Percentiles rank a stretch among this genome's conserved stretches.
phyloP scores from a whole-genome alignment of 2,329 filamentous ascomycete genomes.

The Diaporthe sp. region DNA sequence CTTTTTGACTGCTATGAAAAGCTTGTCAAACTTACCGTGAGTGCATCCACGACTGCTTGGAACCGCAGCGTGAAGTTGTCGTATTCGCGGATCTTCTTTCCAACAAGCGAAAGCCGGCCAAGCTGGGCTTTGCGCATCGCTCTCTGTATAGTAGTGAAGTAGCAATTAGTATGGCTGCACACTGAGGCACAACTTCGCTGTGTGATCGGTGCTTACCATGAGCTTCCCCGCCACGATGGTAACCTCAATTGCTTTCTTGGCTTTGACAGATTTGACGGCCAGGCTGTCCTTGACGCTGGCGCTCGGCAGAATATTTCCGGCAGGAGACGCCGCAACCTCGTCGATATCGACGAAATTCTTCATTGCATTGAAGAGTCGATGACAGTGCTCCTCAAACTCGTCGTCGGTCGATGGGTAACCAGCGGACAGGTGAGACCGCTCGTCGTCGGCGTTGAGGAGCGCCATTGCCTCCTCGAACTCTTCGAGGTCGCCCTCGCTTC shows the following conservation, averaged over 20 bases:
- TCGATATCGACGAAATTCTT: background rate
- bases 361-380: background rate
- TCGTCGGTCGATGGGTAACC: background rate
- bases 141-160: background rate
- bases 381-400: background rate
- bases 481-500: background rate
- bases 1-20: too few relatives aligned
- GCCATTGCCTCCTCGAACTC: background rate
- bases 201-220: background rate
- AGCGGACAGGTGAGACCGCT: too few relatives aligned
- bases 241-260: background rate
- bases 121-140: background rate
- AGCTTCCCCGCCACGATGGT: background rate
- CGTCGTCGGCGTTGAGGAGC: background rate
- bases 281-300: background rate
- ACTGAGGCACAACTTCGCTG: accelerated
- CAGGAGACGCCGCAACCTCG: background rate
- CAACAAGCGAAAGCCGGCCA: background rate
- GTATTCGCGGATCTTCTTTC: background rate
- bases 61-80: background rate
- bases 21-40: background rate
- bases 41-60: background rate
- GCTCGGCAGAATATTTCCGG: too few relatives aligned
- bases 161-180: too few relatives aligned
- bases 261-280: background rate